These are phyloP conservation scores for Cryptococcus depauperatus DNA, from an alignment of 1,284 basidiomycete genomes.

Conservation along the genomic window DNA sequence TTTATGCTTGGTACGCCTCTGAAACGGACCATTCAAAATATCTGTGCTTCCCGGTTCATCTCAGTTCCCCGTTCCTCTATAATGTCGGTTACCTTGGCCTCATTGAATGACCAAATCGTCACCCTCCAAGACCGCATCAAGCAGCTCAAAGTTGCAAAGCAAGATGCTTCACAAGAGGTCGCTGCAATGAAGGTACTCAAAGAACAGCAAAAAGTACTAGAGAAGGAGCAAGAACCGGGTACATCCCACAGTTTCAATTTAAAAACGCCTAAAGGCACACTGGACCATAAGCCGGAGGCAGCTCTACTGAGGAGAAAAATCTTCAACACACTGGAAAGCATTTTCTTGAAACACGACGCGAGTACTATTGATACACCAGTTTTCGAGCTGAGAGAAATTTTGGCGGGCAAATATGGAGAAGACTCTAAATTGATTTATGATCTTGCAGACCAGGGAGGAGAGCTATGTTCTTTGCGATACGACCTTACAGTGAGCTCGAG, in stretches of 20 bases:
- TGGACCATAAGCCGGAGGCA: constrained; percentile 90
- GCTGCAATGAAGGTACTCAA: constrained; percentile 44
- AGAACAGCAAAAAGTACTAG: constrained; percentile 26
- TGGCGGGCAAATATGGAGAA: constrained; percentile 94
- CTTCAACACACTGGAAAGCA: constrained; percentile 77
- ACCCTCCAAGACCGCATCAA: constrained; percentile 40
- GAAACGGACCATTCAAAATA: too few species aligned
- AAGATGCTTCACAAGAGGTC: constrained; percentile 41
- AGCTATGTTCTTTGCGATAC: constrained; percentile 88
- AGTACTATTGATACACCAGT: constrained; percentile 94
- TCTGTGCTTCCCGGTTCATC: too few species aligned
- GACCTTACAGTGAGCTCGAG: constrained; percentile 79
- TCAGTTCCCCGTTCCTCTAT: too few species aligned
- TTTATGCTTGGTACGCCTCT: too few species aligned
- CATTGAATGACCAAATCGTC: constrained; percentile 32
- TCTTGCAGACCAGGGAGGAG: constrained; percentile 96
- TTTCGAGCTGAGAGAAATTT: constrained; percentile 92
- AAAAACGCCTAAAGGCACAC: constrained; percentile 64
- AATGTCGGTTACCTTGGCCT: constrained; percentile 10
- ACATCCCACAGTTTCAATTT: constrained; percentile 21
- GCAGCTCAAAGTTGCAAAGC: constrained; percentile 40
- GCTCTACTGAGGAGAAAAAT: constrained; percentile 88
- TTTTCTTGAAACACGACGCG: constrained; percentile 84
- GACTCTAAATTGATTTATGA: constrained; percentile 98
- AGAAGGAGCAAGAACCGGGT: constrained; percentile 14